Evolutionary conservation across 306 rosid genomes (phyloP).

Genomic region (Luffa acutangula): DNA sequence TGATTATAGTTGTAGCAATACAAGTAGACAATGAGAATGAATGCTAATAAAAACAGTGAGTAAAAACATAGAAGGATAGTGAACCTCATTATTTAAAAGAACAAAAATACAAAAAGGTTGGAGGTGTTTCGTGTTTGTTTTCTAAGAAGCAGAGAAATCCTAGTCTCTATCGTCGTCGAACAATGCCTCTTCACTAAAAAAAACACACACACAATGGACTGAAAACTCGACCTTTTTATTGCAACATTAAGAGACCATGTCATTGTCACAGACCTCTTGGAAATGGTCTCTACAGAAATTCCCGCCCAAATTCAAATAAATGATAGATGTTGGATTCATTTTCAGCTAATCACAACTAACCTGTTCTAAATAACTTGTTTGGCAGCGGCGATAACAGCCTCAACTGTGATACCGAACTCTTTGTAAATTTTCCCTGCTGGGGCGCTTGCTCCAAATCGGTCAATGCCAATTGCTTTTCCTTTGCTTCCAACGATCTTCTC

Average conservation of each 20-base stretch:
- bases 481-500: slow-evolving; percentile 65
- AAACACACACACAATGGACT: not conserved
- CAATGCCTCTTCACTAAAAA: not conserved
- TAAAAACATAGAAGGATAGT: not conserved
- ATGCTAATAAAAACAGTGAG: not conserved
- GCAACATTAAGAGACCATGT: slow-evolving; percentile 6
- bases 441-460: slow-evolving; percentile 90
- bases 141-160: not conserved
- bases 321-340: not conserved
- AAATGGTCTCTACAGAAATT: slow-evolving; percentile 6
- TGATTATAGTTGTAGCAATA: not conserved
- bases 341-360: not conserved
- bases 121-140: not conserved
- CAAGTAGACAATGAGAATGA: not conserved
- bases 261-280: not conserved
- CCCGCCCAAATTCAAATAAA: slow-evolving; percentile 9
- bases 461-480: slow-evolving; percentile 84
- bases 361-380: slow-evolving; percentile 33
- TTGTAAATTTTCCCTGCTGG: slow-evolving; percentile 83
- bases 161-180: not conserved
- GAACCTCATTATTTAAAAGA: not conserved
- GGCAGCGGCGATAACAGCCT: slow-evolving; percentile 86
- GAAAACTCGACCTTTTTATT: slow-evolving; percentile 10
- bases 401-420: slow-evolving; percentile 75
- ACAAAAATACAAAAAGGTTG: not conserved